phyloP scores from a whole-genome alignment of 1,139 yeast species.

The Lodderomyces pseudojiufengensis region DNA sequence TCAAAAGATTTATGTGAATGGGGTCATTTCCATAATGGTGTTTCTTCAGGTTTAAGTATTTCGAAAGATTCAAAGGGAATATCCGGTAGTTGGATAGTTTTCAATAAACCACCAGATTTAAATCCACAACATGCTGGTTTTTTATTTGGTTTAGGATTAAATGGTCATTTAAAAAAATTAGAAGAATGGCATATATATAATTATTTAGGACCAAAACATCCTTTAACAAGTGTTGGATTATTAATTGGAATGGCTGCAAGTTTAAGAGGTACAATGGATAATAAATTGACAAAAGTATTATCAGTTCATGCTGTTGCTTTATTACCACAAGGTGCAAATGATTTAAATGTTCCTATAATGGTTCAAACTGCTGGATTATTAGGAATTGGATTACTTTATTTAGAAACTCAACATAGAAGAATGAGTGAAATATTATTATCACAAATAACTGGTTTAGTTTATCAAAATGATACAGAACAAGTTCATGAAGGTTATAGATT shows the following conservation, averaged over 20 bases:
- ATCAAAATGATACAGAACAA: conserved; percentile 53
- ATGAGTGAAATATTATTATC: conserved; percentile 80
- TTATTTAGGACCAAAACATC: conserved; percentile 86
- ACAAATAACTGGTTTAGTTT: conserved; percentile 57
- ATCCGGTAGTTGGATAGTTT: conserved; percentile 89
- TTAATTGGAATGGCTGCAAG: conserved; percentile 93
- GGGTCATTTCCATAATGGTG: conserved; percentile 95
- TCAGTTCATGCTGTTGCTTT: conserved; percentile 93
- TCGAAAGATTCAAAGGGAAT: conserved; percentile 68
- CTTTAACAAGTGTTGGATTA: conserved; percentile 80
- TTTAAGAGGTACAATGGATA: conserved; percentile 76
- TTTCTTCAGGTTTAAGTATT: conserved; percentile 77
- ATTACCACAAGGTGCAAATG: conserved; percentile 87
- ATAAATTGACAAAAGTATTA: conserved; percentile 81
- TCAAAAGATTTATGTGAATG: conserved; percentile 56
- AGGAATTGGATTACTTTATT: conserved; percentile 83
- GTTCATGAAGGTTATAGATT: conserved; percentile 81
- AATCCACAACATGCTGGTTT: conserved; percentile 93
- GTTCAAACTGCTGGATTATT: conserved; percentile 92
- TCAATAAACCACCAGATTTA: conserved; percentile 69
- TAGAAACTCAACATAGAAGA: conserved; percentile 75
- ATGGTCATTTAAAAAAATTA: conserved; percentile 76
- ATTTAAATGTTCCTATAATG: conserved; percentile 73
- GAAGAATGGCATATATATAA: conserved; percentile 98
- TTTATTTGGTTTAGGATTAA: conserved; percentile 84